Percentiles rank a stretch among this genome's conserved stretches.
phyloP scores from a whole-genome alignment of 371 early-diverging fungal species.

The Rhizopus arrhizus region DNA sequence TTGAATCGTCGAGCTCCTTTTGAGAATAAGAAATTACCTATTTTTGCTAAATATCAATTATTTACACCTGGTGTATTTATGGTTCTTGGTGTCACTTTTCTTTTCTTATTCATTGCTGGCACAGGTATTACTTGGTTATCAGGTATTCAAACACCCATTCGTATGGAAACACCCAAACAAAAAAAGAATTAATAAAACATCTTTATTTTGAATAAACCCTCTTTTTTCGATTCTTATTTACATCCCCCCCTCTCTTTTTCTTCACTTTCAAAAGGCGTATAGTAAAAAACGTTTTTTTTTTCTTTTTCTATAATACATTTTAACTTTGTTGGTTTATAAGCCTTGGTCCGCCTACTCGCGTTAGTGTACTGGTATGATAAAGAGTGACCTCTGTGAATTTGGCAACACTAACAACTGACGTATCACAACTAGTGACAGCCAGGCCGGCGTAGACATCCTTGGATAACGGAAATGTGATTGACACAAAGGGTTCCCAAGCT shows the following conservation, averaged over 20 bases:
- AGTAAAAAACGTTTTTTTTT: neutral
- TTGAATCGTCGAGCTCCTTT: conserved; percentile 39
- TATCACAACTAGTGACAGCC: conserved; percentile 51
- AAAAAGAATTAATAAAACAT: conserved; percentile 39
- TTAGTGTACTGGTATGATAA: conserved; percentile 15
- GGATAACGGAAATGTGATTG: conserved; percentile 29
- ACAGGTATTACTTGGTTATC: conserved; percentile 50
- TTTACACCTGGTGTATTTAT: conserved; percentile 58
- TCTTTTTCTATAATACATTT: conserved; percentile 7
- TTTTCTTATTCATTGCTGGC: conserved; percentile 44
- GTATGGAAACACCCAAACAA: conserved; percentile 45
- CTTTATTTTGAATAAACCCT: neutral
- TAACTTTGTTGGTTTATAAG: conserved; percentile 23
- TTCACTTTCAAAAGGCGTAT: neutral
- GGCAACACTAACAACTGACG: conserved; percentile 47
- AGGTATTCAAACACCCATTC: conserved; percentile 51
- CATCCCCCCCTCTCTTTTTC: conserved; percentile 5
- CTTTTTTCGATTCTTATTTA: neutral
- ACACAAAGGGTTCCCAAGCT: conserved; percentile 36
- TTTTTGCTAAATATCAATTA: conserved; percentile 54
- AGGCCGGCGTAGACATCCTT: conserved; percentile 46
- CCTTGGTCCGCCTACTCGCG: conserved; percentile 4
- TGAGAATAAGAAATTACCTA: conserved; percentile 23
- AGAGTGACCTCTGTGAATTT: conserved; percentile 47
- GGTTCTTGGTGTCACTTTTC: conserved; percentile 38